Conservation (phyloP, 257 asterid genomes). For the Capsicum baccatum region DNA sequence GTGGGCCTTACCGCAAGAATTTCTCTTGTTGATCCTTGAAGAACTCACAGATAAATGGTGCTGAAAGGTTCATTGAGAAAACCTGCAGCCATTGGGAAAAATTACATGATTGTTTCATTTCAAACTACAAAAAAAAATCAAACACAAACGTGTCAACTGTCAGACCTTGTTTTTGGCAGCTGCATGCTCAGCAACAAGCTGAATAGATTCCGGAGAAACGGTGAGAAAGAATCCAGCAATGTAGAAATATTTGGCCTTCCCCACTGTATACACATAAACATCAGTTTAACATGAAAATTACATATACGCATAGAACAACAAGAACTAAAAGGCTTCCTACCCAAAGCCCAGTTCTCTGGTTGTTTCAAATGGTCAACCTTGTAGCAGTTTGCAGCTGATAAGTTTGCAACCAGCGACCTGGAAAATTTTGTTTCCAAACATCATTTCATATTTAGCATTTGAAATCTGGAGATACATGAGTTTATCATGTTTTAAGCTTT, state of each 20-base stretch:
- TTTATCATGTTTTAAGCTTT: neutral
- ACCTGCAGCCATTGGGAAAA: conserved; percentile 47
- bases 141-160: neutral
- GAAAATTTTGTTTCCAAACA: conserved; percentile 26
- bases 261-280: conserved; percentile 57
- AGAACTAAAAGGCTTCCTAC: conserved; percentile 38
- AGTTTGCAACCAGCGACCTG: conserved; percentile 92
- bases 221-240: conserved; percentile 97
- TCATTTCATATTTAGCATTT: neutral
- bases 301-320: too few relatives aligned
- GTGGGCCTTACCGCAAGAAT: conserved; percentile 69
- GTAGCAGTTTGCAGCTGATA: conserved; percentile 95
- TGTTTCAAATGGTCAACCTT: conserved; percentile 82
- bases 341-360: conserved; percentile 91
- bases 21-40: conserved; percentile 81
- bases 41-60: conserved; percentile 96
- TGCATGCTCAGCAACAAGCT: conserved; percentile 96
- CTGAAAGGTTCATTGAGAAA: conserved; percentile 86
- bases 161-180: conserved; percentile 84
- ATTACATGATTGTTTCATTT: neutral
- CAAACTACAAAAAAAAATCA: neutral
- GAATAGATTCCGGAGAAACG: conserved; percentile 94
- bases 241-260: conserved; percentile 89
- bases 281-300: conserved; percentile 25
- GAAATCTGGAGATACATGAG: neutral